Base-by-base conservation (phyloP, 148 eudicot species). In the Rhododendron griersonianum region DNA sequence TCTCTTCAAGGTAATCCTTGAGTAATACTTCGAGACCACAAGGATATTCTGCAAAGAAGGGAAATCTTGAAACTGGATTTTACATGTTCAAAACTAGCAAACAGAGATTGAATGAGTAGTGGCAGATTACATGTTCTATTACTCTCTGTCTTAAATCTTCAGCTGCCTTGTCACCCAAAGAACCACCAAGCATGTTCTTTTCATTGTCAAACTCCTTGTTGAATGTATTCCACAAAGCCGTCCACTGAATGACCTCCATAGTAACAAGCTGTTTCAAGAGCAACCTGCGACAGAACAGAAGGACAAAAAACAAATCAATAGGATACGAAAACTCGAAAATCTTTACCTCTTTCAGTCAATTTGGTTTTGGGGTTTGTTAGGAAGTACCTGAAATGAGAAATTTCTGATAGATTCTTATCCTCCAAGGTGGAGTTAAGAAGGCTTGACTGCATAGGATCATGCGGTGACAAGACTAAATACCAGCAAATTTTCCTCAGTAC, bases 401-500 rank as follows among this genome's bases (percentile, higher is more conserved):
- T 90, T 87, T 95, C 99, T 57, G 93, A 95, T 81, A 95, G 94
- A 86, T 95, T 96, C 85, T 93, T 96, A 80, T 96, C 99, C 92
- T 95, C 98, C 92, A 96, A 88, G 28, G 98, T 95, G 84, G 98
- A 92, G 90, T 95, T 94, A 18, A 95, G 90, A 90, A 96, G 98
- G 86, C 99, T 96, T 44, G 98, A 95, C 89, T 96, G 99, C 99
- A 96, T 96, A 13, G 99, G 95, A 90, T 94, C 98, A 83, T 94
- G 94, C 16, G 98, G 98, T 82, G 99, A 87, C 89, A 96, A 87
- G 44, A 93, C 96, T 89, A 96, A 85, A 83, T 94, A 94, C 98
- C 99, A 95, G 90, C 99, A 96, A 69, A 95, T 93, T 91, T 96
- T 96, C 90, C 99, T 91, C 86, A 95, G 87, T 59, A 94, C 91